These are phyloP conservation scores for Suhomyces xylopsoci DNA, from an alignment of 805 yeast species.

Conservation along the genomic window DNA sequence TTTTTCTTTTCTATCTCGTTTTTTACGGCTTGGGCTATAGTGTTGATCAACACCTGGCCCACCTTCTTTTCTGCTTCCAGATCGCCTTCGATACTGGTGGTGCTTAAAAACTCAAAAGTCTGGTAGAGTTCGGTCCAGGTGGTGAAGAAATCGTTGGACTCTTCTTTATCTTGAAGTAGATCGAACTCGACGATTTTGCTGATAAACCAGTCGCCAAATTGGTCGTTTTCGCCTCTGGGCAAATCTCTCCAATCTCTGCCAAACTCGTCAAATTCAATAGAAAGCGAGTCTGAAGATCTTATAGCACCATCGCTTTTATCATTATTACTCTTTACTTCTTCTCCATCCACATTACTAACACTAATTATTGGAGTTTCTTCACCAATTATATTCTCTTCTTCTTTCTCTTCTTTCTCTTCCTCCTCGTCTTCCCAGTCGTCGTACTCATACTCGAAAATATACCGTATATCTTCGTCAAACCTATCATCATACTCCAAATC, in stretches of 20 bases:
- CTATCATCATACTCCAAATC: slow-evolving; percentile 60
- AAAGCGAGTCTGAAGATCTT: slow-evolving; percentile 13
- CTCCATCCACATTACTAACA: not conserved
- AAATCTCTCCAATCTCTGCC: slow-evolving; percentile 75
- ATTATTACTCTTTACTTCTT: slow-evolving; percentile 5
- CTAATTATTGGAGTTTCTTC: slow-evolving; percentile 14
- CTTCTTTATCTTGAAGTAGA: slow-evolving; percentile 10
- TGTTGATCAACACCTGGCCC: slow-evolving; percentile 43
- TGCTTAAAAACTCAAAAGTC: slow-evolving; percentile 23
- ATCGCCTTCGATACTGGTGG: slow-evolving; percentile 25
- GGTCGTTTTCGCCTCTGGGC: slow-evolving; percentile 55
- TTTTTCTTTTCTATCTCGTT: slow-evolving; percentile 20
- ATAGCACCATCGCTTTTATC: slow-evolving; percentile 14
- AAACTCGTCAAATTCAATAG: slow-evolving; percentile 51
- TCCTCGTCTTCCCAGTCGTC: slow-evolving; percentile 15
- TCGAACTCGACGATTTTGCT: slow-evolving; percentile 15
- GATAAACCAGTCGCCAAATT: slow-evolving; percentile 19
- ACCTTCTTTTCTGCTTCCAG: slow-evolving; percentile 16
- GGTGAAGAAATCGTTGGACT: slow-evolving; percentile 28
- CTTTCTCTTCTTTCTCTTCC: slow-evolving; percentile 6
- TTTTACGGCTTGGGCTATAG: slow-evolving; percentile 54
- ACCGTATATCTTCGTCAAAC: slow-evolving; percentile 65
- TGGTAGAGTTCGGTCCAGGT: slow-evolving; percentile 22
- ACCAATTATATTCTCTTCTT: slow-evolving; percentile 6
- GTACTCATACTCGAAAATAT: slow-evolving; percentile 57